Evolutionary conservation across 1,139 yeast genomes (phyloP).

Genomic region (Fermentozyma sake): DNA sequence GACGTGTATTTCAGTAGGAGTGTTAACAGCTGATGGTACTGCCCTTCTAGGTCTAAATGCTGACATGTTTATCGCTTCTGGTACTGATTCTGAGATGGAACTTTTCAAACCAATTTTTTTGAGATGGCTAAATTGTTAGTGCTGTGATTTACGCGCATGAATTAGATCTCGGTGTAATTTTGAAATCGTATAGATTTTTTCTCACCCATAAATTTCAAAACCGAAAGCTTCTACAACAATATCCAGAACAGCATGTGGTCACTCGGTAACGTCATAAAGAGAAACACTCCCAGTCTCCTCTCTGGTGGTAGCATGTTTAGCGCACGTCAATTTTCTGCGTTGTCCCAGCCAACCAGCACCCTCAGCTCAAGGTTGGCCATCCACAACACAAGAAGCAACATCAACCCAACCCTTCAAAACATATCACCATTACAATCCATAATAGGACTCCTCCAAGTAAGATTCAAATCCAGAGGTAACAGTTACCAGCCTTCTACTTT

Average conservation of each 20-base stretch:
- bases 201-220: no score
- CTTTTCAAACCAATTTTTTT: conserved; percentile 4
- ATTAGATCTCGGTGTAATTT: conserved; percentile 3
- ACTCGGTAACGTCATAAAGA: no score
- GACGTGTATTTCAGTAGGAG: conserved; percentile 44
- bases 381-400: conserved; percentile 5
- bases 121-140: conserved; percentile 3
- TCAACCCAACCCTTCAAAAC: conserved; percentile 5
- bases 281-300: conserved; percentile 4
- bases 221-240: no score
- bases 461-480: conserved; percentile 90
- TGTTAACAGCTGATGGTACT: conserved; percentile 42
- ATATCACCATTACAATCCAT: conserved; percentile 20
- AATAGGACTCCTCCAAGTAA: conserved; percentile 45
- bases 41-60: conserved; percentile 28
- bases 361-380: conserved; percentile 2
- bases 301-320: conserved; percentile 3
- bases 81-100: not conserved
- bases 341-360: conserved; percentile 13
- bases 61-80: conserved; percentile 9
- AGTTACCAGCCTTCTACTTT: conserved; percentile 92
- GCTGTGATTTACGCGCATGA: conserved; percentile 3
- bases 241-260: no score
- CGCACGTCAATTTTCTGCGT: conserved; percentile 13
- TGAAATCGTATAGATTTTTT: conserved; percentile 3